phyloP scores from a whole-genome alignment of 768 basidiomycete species.

The Atractiella rhizophila region DNA sequence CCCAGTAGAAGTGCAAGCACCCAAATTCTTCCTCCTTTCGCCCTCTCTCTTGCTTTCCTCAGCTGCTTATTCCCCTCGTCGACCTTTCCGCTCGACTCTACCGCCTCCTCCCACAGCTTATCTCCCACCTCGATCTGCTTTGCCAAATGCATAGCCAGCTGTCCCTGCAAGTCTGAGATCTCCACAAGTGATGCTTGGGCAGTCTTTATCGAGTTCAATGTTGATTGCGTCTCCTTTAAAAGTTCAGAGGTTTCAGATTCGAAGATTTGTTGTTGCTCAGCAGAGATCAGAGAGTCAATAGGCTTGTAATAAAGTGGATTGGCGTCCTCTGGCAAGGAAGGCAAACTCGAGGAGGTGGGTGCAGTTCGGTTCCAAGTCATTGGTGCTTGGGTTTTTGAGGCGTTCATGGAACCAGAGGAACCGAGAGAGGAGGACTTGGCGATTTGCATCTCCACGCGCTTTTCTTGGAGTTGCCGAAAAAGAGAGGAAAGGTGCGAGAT shows the following conservation, averaged over 20 bases:
- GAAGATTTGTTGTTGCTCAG: conserved; percentile 74
- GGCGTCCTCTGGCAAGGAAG: conserved; percentile 20
- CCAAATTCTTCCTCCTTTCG: conserved; percentile 65
- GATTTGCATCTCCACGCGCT: conserved; percentile 61
- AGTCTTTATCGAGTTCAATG: conserved; percentile 63
- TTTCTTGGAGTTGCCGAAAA: conserved; percentile 78
- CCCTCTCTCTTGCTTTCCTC: conserved; percentile 61
- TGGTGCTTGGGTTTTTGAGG: conserved; percentile 32
- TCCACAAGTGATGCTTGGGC: conserved; percentile 79
- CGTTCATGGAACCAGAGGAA: conserved; percentile 8
- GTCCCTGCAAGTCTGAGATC: conserved; percentile 76
- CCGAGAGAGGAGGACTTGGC: conserved; percentile 25
- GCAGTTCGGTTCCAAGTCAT: neutral
- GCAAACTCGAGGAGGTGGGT: conserved; percentile 4
- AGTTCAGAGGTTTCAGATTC: conserved; percentile 75
- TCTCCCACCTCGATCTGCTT: conserved; percentile 80
- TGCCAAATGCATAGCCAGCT: conserved; percentile 63
- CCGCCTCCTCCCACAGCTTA: conserved; percentile 78
- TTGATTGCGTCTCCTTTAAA: conserved; percentile 56
- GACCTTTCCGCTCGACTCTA: conserved; percentile 57
- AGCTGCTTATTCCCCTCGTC: conserved; percentile 77
- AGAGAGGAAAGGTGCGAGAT: conserved; percentile 51
- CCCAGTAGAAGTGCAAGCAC: conserved; percentile 76
- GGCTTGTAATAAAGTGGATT: conserved; percentile 33
- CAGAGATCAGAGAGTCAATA: conserved; percentile 55